These are phyloP conservation scores for Quercus mongolica DNA, from an alignment of 306 rosid species.

Conservation along the genomic window DNA sequence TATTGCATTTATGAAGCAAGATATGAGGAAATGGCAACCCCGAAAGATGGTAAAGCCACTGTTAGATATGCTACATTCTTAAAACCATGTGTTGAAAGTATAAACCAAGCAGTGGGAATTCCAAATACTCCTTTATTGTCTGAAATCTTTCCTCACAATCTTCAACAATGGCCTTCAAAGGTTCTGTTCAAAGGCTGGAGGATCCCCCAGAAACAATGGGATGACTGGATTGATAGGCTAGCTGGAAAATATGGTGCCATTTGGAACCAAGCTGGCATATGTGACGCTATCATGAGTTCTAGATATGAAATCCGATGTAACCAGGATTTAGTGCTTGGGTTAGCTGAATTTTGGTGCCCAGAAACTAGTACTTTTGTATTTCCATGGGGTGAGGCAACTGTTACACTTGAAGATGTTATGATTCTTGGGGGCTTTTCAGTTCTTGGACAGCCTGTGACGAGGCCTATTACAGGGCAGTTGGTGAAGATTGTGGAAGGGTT, in stretches of 20 bases:
- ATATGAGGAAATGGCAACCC: slow-evolving; percentile 43
- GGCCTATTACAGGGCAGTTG: slow-evolving; percentile 10
- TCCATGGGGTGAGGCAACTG: slow-evolving; percentile 51
- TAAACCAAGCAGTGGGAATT: not conserved
- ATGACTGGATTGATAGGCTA: not conserved
- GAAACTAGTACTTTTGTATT: slow-evolving; percentile 35
- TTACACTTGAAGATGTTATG: slow-evolving; percentile 55
- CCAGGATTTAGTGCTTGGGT: slow-evolving; percentile 13
- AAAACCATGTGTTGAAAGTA: slow-evolving; percentile 23
- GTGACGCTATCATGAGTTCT: slow-evolving; percentile 41
- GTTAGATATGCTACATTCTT: too few species aligned
- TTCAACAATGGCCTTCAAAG: too few species aligned
- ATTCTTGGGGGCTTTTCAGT: slow-evolving; percentile 15
- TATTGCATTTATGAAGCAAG: slow-evolving; percentile 27
- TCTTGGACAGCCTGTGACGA: too few species aligned
- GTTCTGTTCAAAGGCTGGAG: too few species aligned
- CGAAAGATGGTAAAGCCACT: slow-evolving; percentile 25
- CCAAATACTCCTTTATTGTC: too few species aligned
- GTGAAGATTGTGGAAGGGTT: not conserved
- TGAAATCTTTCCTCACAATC: too few species aligned
- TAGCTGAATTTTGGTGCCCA: slow-evolving; percentile 44
- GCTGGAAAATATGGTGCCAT: slow-evolving; percentile 33
- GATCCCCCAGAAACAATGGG: too few species aligned
- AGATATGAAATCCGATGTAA: not conserved
- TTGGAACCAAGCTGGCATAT: slow-evolving; percentile 42